These are phyloP conservation scores for Tricholoma bakamatsutake DNA, from an alignment of 768 basidiomycete species.

Conservation along the genomic window DNA sequence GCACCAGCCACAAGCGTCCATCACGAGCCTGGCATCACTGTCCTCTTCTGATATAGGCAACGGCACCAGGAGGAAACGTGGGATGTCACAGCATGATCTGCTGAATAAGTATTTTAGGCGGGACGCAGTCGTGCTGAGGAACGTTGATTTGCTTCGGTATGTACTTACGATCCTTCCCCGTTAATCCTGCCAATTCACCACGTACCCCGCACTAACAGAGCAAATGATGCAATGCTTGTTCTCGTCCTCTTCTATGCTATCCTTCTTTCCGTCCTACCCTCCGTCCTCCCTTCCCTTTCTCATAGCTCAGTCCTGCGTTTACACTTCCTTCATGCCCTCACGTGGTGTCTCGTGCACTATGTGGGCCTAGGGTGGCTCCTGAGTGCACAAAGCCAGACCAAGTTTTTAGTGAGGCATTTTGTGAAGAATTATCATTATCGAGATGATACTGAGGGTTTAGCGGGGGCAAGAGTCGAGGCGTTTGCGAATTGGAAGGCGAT, in stretches of 20 bases:
- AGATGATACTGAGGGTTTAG: conserved; percentile 52
- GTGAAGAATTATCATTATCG: conserved; percentile 89
- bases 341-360: conserved; percentile 85
- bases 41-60: conserved; percentile 18
- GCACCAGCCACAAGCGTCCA: conserved; percentile 28
- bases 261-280: conserved; percentile 53
- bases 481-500: conserved; percentile 93
- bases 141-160: conserved; percentile 83
- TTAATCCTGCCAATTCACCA: background rate
- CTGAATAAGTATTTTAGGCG: conserved; percentile 86
- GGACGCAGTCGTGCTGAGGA: conserved; percentile 74
- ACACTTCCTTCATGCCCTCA: conserved; percentile 77
- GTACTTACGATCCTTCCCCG: conserved; percentile 12
- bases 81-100: conserved; percentile 79
- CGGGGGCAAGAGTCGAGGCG: conserved; percentile 85
- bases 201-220: conserved; percentile 36
- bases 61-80: conserved; percentile 19
- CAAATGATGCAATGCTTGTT: conserved; percentile 78
- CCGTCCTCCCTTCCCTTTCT: conserved; percentile 50
- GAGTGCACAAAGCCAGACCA: conserved; percentile 76
- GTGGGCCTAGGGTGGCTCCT: conserved; percentile 83
- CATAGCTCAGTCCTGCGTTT: conserved; percentile 45
- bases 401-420: conserved; percentile 91
- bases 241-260: conserved; percentile 68
- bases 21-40: conserved; percentile 23